Evolutionary conservation across 1,284 basidiomycete species (phyloP), one percentile per base, ranked within the genome.

Genomic region (Austroboletus rostrupii): DNA sequence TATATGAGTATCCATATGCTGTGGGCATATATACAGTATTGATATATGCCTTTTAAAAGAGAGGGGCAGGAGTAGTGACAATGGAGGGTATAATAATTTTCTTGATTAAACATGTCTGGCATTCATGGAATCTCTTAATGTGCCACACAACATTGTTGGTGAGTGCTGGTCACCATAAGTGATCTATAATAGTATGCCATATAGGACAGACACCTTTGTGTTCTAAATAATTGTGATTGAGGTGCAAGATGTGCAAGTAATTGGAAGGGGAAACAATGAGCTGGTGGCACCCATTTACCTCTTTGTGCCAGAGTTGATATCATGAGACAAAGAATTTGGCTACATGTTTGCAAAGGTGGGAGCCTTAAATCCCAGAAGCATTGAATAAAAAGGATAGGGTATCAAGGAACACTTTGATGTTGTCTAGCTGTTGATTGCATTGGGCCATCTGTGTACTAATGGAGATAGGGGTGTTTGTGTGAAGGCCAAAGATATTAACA

Each of bases 61-160:
- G 48, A 0, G 58, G 49, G 0, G 61, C 55, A 0, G 63, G 62
- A 0, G 35, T 45, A 0, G 61, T 33, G 10, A 70, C 53, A 1
- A 44, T 53, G 0, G 43, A 42, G 21, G 42, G 10, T 31, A 46
- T 19, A 0, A 42, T 19, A 2, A 50, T 36, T 1, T 48, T 47
- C 1, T 50, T 9, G 3, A 28, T 10, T 0, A 29, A 43, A 0
- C 21, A 9, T 1, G 23, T 41, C 8, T 54, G 53, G 9, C 53
- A 54, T 11, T 54, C 29, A n/a, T 54, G 53, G 3, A 47, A 54
- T 0, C 37, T 49, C 14, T 49, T 42, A 3, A 54, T 7, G 10
- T 47, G 47, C 39, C 47, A 53, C 2, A 39, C 7, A 2, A 54
- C 2, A 3, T 54, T 44, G 0, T 40, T 13, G 2, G 16, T 16